Base-by-base conservation (phyloP, 345 rosid species). In the Hibiscus mutabilis region DNA sequence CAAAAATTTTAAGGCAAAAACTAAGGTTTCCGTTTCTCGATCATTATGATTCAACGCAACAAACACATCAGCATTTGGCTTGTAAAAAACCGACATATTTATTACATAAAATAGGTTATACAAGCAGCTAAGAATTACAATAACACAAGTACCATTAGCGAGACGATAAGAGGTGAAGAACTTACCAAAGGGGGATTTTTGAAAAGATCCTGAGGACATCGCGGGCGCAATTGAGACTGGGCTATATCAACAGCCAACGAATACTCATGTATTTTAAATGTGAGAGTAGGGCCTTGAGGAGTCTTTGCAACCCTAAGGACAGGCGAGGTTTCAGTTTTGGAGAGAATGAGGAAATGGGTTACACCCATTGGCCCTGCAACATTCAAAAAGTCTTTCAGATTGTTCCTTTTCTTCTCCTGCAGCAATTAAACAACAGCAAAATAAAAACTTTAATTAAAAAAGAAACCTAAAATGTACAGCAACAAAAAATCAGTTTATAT, bases 321-420 rank as follows among this genome's bases (percentile, higher is more conserved):
- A 57, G 96, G 84, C 11, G 88, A 82, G 66, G 89, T 73, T 0
- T 83, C 86, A 19, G 97, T 90, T 79, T 95, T 92, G 5, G 97
- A 82, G 60, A 95, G 67, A 35, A 92, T 88, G 74, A 95, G 97
- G 70, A 95, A 92, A 82, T 90, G 97, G 0, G 98, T 86, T 21
- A 95, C 97, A 78, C 97, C 98, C 99, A 95, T 92, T 22, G 97
- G 98, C 37, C 98, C 97, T 11, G 97, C 92, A 73, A 95, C 93
- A 77, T 92, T 92, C 83, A 92, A 76, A 75, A 88, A 92, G 77
- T 91, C 98, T 63, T 78, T 90, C 57, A 95, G 85, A 80, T 73
- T 90, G 79, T 90, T 89, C 76, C 97, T 78, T 73, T 83, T 95
- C 85, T 90, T 92, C 86, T 92, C 99, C 97, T 95, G 92, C 74